A percentile compares a stretch with the other conserved stretches of the same genome.
These are phyloP conservation scores for Effrenium voratum DNA, from an alignment of 73 alveolate genomes.

Conservation along the genomic window DNA sequence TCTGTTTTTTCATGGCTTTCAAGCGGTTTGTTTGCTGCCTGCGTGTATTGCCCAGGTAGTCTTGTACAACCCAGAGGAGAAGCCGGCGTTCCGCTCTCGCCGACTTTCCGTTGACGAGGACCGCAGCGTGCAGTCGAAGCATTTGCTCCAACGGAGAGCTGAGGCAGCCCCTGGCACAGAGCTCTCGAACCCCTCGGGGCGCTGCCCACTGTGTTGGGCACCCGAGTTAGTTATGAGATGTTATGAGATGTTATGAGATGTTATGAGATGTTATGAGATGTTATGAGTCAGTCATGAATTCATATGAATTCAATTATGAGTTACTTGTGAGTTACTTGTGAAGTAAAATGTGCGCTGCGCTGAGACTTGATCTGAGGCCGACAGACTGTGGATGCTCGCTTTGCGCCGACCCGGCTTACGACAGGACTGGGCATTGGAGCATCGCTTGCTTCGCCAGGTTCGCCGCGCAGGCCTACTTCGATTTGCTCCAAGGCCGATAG, in stretches of 20 bases:
- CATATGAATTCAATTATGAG: no score
- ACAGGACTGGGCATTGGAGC: neutral
- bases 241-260: no score
- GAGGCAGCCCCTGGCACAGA: slow-evolving; percentile 87
- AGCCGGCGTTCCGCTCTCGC: slow-evolving; percentile 82
- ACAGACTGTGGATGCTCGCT: slow-evolving; percentile 91
- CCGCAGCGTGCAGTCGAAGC: neutral
- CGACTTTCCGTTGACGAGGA: slow-evolving; percentile 81
- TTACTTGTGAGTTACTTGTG: no score
- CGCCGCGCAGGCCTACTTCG: slow-evolving; percentile 71
- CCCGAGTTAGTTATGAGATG: no score
- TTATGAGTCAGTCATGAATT: no score
- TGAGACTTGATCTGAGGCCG: neutral
- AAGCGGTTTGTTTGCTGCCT: neutral
- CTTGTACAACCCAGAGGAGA: slow-evolving; percentile 87
- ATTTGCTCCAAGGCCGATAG: slow-evolving; percentile 56
- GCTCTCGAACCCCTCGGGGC: slow-evolving; percentile 69
- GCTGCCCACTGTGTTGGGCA: slow-evolving; percentile 62
- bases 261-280: no score
- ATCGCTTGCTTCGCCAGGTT: neutral
- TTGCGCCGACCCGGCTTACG: slow-evolving; percentile 33
- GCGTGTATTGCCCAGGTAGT: slow-evolving; percentile 23
- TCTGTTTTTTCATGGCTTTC: neutral
- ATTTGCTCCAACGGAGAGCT: neutral
- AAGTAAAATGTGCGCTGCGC: neutral